Evolutionary conservation across 305 asterid species (phyloP).

Genomic region (Solanum hybrid): DNA sequence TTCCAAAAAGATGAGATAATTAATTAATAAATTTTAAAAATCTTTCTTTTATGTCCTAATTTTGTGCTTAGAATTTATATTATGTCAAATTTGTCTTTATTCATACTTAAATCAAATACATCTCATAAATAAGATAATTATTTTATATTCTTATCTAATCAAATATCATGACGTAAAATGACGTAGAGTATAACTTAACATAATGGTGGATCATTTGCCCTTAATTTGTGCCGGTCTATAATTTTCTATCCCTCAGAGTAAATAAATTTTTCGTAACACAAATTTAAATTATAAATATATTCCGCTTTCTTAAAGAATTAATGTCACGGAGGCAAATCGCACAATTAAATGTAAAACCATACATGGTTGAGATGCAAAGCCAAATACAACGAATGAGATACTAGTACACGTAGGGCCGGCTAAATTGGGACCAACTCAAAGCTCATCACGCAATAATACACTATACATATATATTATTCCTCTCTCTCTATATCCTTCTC

Average conservation of each 20-base stretch:
- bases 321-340: neutral
- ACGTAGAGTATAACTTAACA: neutral
- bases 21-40: neutral
- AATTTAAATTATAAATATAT: neutral
- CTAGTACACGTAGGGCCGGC: neutral
- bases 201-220: neutral
- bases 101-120: too few species aligned
- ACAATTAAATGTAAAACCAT: neutral
- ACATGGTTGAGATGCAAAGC: neutral
- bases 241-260: neutral
- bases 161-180: neutral
- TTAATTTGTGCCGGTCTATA: neutral
- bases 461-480: neutral
- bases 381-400: neutral
- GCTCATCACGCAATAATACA: neutral
- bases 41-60: neutral
- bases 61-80: neutral
- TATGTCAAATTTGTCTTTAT: too few species aligned
- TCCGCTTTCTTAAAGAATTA: neutral
- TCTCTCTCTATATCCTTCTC: neutral
- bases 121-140: neutral
- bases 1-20: neutral
- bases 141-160: neutral
- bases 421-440: neutral
- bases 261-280: neutral